Base-by-base conservation (phyloP, 768 basidiomycete species). In the Termitomyces sp. region DNA sequence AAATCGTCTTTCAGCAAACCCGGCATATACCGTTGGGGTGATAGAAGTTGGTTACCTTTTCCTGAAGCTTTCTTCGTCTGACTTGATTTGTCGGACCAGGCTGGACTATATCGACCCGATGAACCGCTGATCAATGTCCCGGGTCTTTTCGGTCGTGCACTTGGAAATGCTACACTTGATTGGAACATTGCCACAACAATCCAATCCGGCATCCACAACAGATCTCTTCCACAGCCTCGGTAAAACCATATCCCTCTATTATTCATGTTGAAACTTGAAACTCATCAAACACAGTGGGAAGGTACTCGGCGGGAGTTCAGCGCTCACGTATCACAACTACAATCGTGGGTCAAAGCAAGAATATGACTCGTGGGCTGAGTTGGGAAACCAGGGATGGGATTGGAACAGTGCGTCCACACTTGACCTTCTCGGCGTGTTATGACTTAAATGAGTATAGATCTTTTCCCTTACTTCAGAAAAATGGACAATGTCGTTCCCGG, bases 301-400 rank as follows among this genome's bases (percentile, higher is more conserved):
- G 41, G 46, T 60, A 27, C 48, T 63, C 4, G 61, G 61, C 41
- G 61, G 61, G 27, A 55, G 56, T 35, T 57, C 53, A 32, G 59
- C 58, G 10, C 50, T 60, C 35, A 60, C 45, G n/a, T 53, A 53
- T 29, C 53, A 53, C 29, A 57, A 52, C 40, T 40, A 53, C 31
- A 41, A 53, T 32, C 57, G 59, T 29, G 56, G 57, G 27, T 57
- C 50, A 32, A 43, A 39, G 33, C 44, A 56, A 35, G 56, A 66
- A 42, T 59, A 60, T 43, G 60, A 64, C 25, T 54, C 60, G 5
- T 61, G 61, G 52, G 62, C 59, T 11, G 56, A 56, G 29, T 46
- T 66, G 22, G 65, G 65, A 40, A 65, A 65, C 53, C 47, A 59
- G 6, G 60, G 64, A 22, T 66, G 65, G 65, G 57, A 63, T 50